phyloP scores from a whole-genome alignment of 2,329 filamentous ascomycete species.

The Alternaria sp. region DNA sequence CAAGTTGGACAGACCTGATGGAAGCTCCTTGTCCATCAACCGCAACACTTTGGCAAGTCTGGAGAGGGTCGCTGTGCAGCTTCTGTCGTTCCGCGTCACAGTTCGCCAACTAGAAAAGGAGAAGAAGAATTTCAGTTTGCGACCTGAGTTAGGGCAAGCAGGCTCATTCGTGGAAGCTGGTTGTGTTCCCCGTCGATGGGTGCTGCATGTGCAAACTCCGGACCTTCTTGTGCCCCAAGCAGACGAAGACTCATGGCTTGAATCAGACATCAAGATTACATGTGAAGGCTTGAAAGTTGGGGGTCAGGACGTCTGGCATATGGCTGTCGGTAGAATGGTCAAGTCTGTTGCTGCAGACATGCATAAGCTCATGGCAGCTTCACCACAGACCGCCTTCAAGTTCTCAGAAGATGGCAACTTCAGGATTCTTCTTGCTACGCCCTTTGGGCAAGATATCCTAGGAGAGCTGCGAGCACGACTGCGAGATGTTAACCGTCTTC shows the following conservation, averaged over 20 bases:
- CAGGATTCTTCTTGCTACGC: conserved; percentile 64
- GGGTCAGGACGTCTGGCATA: conserved; percentile 46
- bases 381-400: conserved; percentile 65
- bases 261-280: conserved; percentile 34
- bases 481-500: conserved; percentile 71
- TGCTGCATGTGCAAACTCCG: conserved; percentile 34
- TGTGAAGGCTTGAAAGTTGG: conserved; percentile 40
- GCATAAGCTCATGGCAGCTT: conserved; percentile 48
- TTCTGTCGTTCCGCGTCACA: conserved; percentile 38
- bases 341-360: conserved; percentile 42
- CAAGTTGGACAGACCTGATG: conserved; percentile 28
- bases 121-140: conserved; percentile 28
- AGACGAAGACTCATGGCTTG: conserved; percentile 37
- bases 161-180: conserved; percentile 6
- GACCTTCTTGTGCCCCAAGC: conserved; percentile 32
- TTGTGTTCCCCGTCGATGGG: conserved; percentile 32
- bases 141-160: conserved; percentile 22
- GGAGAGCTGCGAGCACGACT: conserved; percentile 66
- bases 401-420: conserved; percentile 70
- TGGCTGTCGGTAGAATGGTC: conserved; percentile 49
- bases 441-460: conserved; percentile 65
- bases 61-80: conserved; percentile 48
- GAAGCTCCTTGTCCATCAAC: conserved; percentile 27
- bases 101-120: conserved; percentile 30
- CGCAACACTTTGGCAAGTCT: conserved; percentile 41